These are phyloP conservation scores for Craterostigma plantagineum DNA, from an alignment of 257 asterid genomes.

Conservation along the genomic window DNA sequence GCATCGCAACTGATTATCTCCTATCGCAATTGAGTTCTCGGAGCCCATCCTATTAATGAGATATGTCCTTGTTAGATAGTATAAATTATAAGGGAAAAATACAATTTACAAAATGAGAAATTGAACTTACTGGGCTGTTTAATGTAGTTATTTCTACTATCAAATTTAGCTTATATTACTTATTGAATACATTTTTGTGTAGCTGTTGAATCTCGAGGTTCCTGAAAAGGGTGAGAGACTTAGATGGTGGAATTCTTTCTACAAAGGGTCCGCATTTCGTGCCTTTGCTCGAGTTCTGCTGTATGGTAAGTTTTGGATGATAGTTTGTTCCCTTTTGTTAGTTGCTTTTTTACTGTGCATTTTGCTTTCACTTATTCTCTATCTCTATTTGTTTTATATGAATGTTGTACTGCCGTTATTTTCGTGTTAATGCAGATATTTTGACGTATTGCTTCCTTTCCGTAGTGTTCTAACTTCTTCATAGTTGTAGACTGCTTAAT, in stretches of 20 bases:
- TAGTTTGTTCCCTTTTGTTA: background rate
- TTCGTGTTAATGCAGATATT: too few relatives aligned
- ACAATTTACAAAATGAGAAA: too few relatives aligned
- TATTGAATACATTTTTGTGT: slow-evolving; percentile 1
- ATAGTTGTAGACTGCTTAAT: too few relatives aligned
- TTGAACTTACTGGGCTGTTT: background rate
- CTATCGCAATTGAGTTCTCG: too few relatives aligned
- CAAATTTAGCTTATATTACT: background rate
- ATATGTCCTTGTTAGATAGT: too few relatives aligned
- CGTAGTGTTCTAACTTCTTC: too few relatives aligned
- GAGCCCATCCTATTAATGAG: too few relatives aligned
- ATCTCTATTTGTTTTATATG: background rate
- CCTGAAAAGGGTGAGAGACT: slow-evolving; percentile 32
- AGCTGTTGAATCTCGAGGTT: slow-evolving; percentile 19
- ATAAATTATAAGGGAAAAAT: too few relatives aligned
- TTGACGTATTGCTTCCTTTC: too few relatives aligned
- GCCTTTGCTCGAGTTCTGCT: slow-evolving; percentile 51
- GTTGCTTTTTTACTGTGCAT: background rate
- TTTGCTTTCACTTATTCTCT: background rate
- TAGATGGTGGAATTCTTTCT: slow-evolving; percentile 47
- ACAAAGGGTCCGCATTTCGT: slow-evolving; percentile 50
- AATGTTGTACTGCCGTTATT: too few relatives aligned
- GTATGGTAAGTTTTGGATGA: slow-evolving; percentile 25
- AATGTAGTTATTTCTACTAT: background rate
- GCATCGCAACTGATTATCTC: too few relatives aligned